These are phyloP conservation scores for Diaporthe vexans DNA, from an alignment of 2,329 filamentous ascomycete species.

Conservation along the genomic window DNA sequence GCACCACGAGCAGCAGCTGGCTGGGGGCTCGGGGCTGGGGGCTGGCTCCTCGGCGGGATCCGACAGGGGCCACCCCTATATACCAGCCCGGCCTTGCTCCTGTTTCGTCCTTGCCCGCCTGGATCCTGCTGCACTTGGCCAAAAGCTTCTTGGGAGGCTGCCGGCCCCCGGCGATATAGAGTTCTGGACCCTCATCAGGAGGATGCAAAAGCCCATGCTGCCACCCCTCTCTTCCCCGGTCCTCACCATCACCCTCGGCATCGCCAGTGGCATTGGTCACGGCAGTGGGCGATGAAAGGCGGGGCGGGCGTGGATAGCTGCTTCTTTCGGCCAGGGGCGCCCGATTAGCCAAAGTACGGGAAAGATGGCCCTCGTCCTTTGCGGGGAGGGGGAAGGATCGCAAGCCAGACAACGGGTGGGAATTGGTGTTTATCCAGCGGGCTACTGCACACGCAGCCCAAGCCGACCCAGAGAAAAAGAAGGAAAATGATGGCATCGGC, in stretches of 20 bases:
- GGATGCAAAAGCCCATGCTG: neutral
- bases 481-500: neutral
- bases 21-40: neutral
- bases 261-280: slow-evolving; percentile 4
- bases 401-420: slow-evolving; percentile 5
- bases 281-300: neutral
- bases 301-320: slow-evolving; percentile 18
- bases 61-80: slow-evolving; percentile 25
- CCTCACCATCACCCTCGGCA: neutral
- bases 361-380: neutral
- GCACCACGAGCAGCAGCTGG: too few species aligned
- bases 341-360: slow-evolving; percentile 27
- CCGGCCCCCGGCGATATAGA: neutral
- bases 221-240: neutral
- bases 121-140: slow-evolving; percentile 17
- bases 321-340: slow-evolving; percentile 19
- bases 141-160: slow-evolving; percentile 21
- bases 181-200: slow-evolving; percentile 8
- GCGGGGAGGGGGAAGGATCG: neutral
- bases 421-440: slow-evolving; percentile 23
- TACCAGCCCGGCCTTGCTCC: neutral
- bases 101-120: neutral
- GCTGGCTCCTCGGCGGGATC: slow-evolving; percentile 15
- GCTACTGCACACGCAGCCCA: slow-evolving; percentile 21
- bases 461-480: slow-evolving; percentile 1